Percentiles rank a stretch among this genome's conserved stretches.
Evolutionary conservation across 2,329 filamentous ascomycete species (phyloP).

Genomic region (Plenodomus biglobosus): DNA sequence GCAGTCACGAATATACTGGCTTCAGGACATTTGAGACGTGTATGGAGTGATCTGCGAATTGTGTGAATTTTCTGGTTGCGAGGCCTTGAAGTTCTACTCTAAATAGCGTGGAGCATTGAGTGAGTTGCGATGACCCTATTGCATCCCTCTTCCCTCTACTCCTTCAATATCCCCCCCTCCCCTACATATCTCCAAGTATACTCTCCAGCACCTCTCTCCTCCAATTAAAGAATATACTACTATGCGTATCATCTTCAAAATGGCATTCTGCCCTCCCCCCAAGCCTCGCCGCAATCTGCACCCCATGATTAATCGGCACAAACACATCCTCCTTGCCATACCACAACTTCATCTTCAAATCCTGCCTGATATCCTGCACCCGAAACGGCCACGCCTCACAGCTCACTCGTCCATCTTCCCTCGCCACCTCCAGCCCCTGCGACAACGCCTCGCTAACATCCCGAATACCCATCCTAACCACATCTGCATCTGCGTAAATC

Average conservation of each 20-base stretch:
- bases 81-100: too few species aligned
- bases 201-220: constrained; percentile 6
- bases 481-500: constrained; percentile 24
- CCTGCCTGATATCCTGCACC: constrained; percentile 39
- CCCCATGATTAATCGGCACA: constrained; percentile 38
- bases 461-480: constrained; percentile 22
- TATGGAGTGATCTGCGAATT: too few species aligned
- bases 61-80: too few species aligned
- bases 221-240: constrained; percentile 12
- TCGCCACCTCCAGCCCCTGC: constrained; percentile 34
- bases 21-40: too few species aligned
- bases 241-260: constrained; percentile 41
- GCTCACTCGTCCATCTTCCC: constrained; percentile 35
- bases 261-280: constrained; percentile 21
- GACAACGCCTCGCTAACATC: constrained; percentile 23
- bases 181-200: background rate
- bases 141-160: background rate
- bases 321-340: constrained; percentile 38
- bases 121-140: too few species aligned
- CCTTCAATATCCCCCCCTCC: background rate
- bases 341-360: constrained; percentile 43
- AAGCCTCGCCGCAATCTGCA: constrained; percentile 32
- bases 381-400: constrained; percentile 36
- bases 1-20: too few species aligned
- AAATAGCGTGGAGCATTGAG: too few species aligned